Evolutionary conservation across 768 basidiomycete genomes (phyloP).

Genomic region (Auriculariales sp.): DNA sequence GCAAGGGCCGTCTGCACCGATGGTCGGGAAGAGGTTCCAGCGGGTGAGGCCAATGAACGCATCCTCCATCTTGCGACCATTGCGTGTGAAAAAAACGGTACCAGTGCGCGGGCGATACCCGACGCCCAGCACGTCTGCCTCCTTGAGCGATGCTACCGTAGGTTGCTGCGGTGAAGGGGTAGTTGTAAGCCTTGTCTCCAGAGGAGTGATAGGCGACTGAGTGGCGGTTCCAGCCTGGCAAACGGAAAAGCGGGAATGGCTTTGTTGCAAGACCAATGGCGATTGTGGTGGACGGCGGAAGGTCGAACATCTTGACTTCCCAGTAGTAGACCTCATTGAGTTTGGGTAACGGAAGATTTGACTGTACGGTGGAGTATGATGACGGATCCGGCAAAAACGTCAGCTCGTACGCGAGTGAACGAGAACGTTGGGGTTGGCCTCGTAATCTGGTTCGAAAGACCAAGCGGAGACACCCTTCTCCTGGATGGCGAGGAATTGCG

Average conservation of each 20-base stretch:
- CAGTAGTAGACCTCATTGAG: conserved; percentile 99
- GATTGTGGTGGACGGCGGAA: conserved; percentile 75
- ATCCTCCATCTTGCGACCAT: conserved; percentile 93
- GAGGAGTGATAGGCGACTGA: conserved; percentile 93
- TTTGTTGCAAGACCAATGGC: conserved; percentile 92
- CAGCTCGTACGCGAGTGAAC: conserved; percentile 96
- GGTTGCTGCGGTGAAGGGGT: conserved; percentile 75
- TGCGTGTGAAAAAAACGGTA: conserved; percentile 97
- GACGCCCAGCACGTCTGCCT: conserved; percentile 91
- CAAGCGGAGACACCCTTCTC: conserved; percentile 99
- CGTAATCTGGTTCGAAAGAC: conserved; percentile 98
- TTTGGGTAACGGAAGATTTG: conserved; percentile 91
- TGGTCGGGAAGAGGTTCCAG: conserved; percentile 92
- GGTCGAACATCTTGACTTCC: conserved; percentile 99
- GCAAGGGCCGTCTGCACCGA: conserved; percentile 92
- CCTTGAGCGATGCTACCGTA: conserved; percentile 76
- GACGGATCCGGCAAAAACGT: conserved; percentile 96
- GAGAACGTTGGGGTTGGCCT: conserved; percentile 80
- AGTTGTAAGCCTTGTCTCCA: conserved; percentile 95
- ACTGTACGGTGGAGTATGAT: conserved; percentile 88
- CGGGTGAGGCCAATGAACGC: conserved; percentile 80
- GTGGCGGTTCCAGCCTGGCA: conserved; percentile 73
- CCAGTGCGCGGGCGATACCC: conserved; percentile 94
- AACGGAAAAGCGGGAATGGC: conserved; percentile 87
- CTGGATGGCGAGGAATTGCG: conserved; percentile 96